Evolutionary conservation across 108 stramenopile genomes (phyloP).

Genomic region (Tribonema minus): DNA sequence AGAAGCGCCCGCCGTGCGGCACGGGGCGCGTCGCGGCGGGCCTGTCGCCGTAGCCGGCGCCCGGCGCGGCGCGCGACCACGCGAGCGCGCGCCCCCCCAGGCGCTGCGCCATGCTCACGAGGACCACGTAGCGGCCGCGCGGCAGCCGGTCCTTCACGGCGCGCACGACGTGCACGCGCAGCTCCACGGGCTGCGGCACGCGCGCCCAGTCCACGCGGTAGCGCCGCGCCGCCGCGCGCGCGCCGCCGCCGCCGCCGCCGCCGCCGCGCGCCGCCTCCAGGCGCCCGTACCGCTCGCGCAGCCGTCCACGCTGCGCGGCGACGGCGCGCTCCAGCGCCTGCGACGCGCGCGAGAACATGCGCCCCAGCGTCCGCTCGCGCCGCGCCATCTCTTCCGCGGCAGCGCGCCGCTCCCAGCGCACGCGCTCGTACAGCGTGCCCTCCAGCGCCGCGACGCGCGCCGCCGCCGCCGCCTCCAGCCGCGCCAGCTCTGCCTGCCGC

Average conservation of each 20-base stretch:
- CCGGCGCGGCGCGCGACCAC: slow-evolving; percentile 40
- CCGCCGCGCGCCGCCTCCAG: background rate
- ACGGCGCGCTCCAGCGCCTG: slow-evolving; percentile 1
- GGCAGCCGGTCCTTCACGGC: slow-evolving; percentile 51
- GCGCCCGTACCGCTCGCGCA: background rate
- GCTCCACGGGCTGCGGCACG: slow-evolving; percentile 54
- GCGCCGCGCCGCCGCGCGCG: slow-evolving; percentile 6
- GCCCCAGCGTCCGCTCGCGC: background rate
- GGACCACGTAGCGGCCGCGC: slow-evolving; percentile 46
- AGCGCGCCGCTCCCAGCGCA: background rate
- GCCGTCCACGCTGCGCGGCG: too few relatives aligned
- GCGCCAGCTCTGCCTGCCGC: too few relatives aligned
- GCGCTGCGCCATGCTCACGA: slow-evolving; percentile 54
- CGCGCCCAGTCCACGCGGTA: slow-evolving; percentile 41
- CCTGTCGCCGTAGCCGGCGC: background rate
- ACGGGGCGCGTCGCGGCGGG: slow-evolving; percentile 55
- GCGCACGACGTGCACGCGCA: slow-evolving; percentile 50
- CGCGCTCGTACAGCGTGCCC: background rate
- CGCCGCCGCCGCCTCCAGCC: background rate
- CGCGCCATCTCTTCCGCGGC: background rate
- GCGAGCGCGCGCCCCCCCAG: slow-evolving; percentile 48
- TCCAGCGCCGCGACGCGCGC: slow-evolving; percentile 1
- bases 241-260: background rate
- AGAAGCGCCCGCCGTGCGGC: slow-evolving; percentile 51
- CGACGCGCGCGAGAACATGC: slow-evolving; percentile 12